Evolutionary conservation across 345 rosid species (phyloP), one percentile per base, ranked within the genome.

Genomic region (Lumnitzera littorea): DNA sequence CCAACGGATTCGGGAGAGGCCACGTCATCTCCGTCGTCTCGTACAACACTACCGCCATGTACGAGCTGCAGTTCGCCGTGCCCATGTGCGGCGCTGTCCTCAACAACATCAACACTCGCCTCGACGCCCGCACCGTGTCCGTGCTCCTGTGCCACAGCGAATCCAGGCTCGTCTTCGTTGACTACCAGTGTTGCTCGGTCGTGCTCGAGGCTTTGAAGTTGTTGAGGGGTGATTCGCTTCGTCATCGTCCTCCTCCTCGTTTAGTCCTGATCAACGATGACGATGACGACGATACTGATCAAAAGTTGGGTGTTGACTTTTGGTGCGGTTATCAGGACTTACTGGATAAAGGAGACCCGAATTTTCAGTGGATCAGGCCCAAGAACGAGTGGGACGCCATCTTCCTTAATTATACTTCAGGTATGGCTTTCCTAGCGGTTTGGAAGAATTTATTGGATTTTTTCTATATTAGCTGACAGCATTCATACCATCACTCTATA

Each of bases 51-150:
- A 87, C 96, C 17, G 83, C 85, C 66, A 88, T 86, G 91, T 86
- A 91, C 68, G 98, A 91, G 91, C 89, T 86, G 51, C 98, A 88
- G 15, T 86, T 91, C 56, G 90, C 94, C 15, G 85, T 88, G 8
- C 96, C 96, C 47, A 79, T 88, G 86, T 11, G 85, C 47, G 96
- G 96, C 11, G 95, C 95, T 14, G 50, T 91, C 62, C 88, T 88
- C 64, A 88, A 88, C 80, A 72, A 61, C 76, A 61, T 91, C 84
- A 91, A 91, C 76, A 80, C 82, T n/a, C 96, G 98, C 24, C 91
- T 91, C 9, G 98, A 91, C 57, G 72, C 88, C 3, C 84, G 89
- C 46, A 86, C 90, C 0, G 58, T 88, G 63, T 86, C 91, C 47
- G 25, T 81, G 16, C 84, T 84, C 60, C 88, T 91, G 57, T 78